These are phyloP conservation scores for Leccinum solheimii DNA, from an alignment of 1,284 basidiomycete genomes.

Conservation along the genomic window DNA sequence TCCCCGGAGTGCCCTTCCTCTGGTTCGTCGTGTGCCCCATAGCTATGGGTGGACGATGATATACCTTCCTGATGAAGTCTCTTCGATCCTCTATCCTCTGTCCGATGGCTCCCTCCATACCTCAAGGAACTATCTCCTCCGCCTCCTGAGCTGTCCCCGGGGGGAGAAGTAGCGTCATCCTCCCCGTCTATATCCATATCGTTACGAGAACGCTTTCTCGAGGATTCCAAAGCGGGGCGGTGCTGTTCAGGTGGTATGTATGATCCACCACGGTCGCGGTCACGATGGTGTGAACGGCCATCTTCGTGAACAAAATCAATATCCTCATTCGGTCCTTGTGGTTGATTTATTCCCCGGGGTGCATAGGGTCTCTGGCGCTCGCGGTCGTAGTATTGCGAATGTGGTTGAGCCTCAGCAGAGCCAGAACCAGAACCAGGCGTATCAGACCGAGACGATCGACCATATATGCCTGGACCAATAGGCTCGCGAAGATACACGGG, in stretches of 20 bases:
- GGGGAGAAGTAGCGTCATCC: conserved; percentile 43
- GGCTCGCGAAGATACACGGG: conserved; percentile 46
- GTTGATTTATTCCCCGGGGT: conserved; percentile 41
- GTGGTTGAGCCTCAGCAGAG: conserved; percentile 45
- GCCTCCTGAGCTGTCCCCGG: conserved; percentile 37
- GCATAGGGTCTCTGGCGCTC: conserved; percentile 48
- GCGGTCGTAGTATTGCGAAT: conserved; percentile 47
- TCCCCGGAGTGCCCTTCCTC: conserved; percentile 39
- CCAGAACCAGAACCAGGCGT: conserved; percentile 53
- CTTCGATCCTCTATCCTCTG: conserved; percentile 55
- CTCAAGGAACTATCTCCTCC: conserved; percentile 31
- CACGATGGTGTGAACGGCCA: conserved; percentile 39
- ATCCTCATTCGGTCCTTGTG: conserved; percentile 41
- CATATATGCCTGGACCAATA: conserved; percentile 34
- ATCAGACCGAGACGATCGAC: conserved; percentile 50
- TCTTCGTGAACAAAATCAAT: conserved; percentile 52
- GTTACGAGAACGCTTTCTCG: conserved; percentile 56
- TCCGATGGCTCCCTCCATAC: conserved; percentile 30
- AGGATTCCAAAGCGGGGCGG: conserved; percentile 32
- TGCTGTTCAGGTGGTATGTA: conserved; percentile 35
- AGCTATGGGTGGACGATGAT: conserved; percentile 35
- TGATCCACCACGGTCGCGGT: conserved; percentile 34
- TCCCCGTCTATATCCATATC: conserved; percentile 61
- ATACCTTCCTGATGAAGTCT: conserved; percentile 51
- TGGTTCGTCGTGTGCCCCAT: conserved; percentile 45